Evolutionary conservation across 2,329 filamentous ascomycete genomes (phyloP), one percentile per base, ranked within the genome.

Genomic region (Mycosphaerella arachidis): DNA sequence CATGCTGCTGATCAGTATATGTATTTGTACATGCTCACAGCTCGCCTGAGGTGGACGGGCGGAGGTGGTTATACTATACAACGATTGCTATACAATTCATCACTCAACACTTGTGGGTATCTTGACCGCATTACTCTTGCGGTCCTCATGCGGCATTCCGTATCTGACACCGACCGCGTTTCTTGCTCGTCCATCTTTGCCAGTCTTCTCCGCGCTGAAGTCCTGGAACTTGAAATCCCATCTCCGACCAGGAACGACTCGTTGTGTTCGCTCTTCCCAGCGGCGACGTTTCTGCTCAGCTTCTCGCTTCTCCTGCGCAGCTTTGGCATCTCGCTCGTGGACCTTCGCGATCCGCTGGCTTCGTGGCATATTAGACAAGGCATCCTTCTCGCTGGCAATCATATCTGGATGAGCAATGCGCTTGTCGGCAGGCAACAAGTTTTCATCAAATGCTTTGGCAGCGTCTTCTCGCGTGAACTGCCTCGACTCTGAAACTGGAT

Each of bases 391-490:
- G 30, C 78, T 70, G 12, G 78, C 73, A 48, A 85, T 75, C 37
- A 87, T 74, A 61, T 86, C 82, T 1, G 85, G 84, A 67, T 87
- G 84, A 1, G 85, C 84, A 50, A 88, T 87, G 54, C 85, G 83
- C 55, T 81, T 78, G 64, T 88, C 85, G 8, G 85, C 84, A 1
- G 85, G 82, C 45, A 86, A 81, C 12, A 88, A 78, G 1, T 80
- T 78, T 56, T 81, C 76, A 33, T 81, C 77, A 72, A 88, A 87
- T 31, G 84, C 84, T 60, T 82, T 82, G 18, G 82, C 85, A 4
- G 85, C 85, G 66, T 87, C 85, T n/a, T 77, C 78, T 68, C 85
- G 84, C n/a, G 82, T 87, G 72, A 87, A 87, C 24, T 79, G 78
- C 5, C 85, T 81, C 1, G 85, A 87, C 71, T 88, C 85, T 5